Evolutionary conservation across 2,329 filamentous ascomycete genomes (phyloP).

Genomic region (Tolypocladium tundrense): DNA sequence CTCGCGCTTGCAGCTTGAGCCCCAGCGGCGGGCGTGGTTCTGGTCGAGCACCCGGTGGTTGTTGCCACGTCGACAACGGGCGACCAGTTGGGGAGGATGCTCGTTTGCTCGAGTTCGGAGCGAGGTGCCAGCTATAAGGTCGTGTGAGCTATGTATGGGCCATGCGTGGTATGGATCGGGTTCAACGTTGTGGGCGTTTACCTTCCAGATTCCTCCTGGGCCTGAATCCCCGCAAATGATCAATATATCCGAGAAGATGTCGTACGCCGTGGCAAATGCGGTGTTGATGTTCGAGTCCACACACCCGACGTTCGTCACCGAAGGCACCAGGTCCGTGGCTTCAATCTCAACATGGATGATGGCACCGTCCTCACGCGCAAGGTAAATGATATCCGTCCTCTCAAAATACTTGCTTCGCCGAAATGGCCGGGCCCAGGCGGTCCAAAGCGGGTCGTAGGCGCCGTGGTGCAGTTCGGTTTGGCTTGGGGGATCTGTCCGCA

Average conservation of each 20-base stretch:
- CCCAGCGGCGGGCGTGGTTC: conserved; percentile 3
- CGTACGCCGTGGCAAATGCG: conserved; percentile 69
- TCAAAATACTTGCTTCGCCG: conserved; percentile 53
- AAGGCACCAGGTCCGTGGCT: conserved; percentile 42
- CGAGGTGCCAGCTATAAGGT: conserved; percentile 40
- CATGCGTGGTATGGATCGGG: background rate
- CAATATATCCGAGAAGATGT: conserved; percentile 63
- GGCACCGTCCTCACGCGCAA: conserved; percentile 79
- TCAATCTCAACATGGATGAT: conserved; percentile 64
- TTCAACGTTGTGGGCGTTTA: conserved; percentile 18
- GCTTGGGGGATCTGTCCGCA: conserved; percentile 29
- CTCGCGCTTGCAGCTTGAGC: conserved; percentile 2
- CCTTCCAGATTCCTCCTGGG: conserved; percentile 65
- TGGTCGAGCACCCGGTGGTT: conserved; percentile 25
- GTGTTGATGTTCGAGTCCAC: conserved; percentile 65
- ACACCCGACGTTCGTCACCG: conserved; percentile 49
- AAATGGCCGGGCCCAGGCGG: conserved; percentile 71
- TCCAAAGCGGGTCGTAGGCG: conserved; percentile 54
- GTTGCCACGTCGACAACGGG: conserved; percentile 46
- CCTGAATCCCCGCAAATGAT: conserved; percentile 71
- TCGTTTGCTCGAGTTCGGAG: conserved; percentile 31
- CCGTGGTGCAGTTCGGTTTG: conserved; percentile 38
- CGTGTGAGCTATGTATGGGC: conserved; percentile 4
- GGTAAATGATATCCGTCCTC: conserved; percentile 67
- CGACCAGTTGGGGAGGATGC: conserved; percentile 53